Evolutionary conservation across 2,329 filamentous ascomycete genomes (phyloP).

Genomic region (Talaromyces verruculosus): DNA sequence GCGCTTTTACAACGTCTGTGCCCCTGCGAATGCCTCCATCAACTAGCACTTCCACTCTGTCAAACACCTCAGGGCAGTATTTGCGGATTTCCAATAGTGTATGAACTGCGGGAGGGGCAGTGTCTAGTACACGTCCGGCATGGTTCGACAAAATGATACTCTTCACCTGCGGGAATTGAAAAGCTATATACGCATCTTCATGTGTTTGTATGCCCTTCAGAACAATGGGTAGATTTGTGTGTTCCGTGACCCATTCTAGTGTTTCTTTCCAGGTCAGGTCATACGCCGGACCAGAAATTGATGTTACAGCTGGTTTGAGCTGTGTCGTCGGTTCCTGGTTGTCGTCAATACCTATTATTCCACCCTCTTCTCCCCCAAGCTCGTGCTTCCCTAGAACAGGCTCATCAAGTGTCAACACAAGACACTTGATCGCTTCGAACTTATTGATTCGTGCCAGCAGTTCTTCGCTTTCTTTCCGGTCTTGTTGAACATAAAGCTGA

Average conservation of each 20-base stretch:
- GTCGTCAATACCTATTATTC: neutral
- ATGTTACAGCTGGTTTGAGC: conserved; percentile 67
- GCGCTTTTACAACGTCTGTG: conserved; percentile 84
- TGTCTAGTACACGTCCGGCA: conserved; percentile 81
- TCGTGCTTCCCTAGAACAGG: conserved; percentile 90
- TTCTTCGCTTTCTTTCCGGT: conserved; percentile 75
- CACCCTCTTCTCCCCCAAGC: conserved; percentile 47
- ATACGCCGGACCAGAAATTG: conserved; percentile 84
- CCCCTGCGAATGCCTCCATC: conserved; percentile 84
- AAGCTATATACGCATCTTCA: conserved; percentile 85
- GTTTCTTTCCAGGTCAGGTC: conserved; percentile 84
- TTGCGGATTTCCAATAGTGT: conserved; percentile 73
- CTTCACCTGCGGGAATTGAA: conserved; percentile 68
- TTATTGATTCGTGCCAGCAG: conserved; percentile 76
- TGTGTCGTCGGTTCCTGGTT: conserved; percentile 65
- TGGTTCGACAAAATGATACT: conserved; percentile 92
- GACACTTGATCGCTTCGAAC: conserved; percentile 73
- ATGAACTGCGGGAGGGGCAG: conserved; percentile 71
- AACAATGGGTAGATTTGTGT: conserved; percentile 83
- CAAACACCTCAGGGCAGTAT: conserved; percentile 69
- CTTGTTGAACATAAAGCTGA: conserved; percentile 90
- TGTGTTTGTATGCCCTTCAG: conserved; percentile 93
- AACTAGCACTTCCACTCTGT: conserved; percentile 75
- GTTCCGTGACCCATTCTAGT: conserved; percentile 76
- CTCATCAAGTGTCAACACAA: conserved; percentile 86